Evolutionary conservation across 495 filamentous ascomycete species (phyloP), one percentile per base, ranked within the genome.

Genomic region (Bathelium albidoporum): DNA sequence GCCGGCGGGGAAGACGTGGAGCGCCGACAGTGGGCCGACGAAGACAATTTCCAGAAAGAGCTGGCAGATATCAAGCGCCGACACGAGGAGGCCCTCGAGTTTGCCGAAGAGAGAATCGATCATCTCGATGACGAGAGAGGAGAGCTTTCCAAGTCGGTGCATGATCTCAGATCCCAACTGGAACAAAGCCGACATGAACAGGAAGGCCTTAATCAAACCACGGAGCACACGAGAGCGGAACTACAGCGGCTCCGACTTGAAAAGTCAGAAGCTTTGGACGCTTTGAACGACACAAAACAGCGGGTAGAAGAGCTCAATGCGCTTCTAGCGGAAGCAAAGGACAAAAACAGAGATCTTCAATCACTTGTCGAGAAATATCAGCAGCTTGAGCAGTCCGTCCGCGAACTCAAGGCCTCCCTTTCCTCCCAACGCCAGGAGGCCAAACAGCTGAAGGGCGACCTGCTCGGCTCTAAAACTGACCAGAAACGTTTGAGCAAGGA

Each of bases 71-170:
- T 32, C 36, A n/a, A 52, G 62, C 44, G 59, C 49, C 39, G 68
- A 66, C 22, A 66, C 59, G 26, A 66, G 68, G 16, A 63, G 32
- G 32, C 65, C 65, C 24, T 64, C 58, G 26, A 64, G 43, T 58
- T 41, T 36, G 53, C 53, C 11, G 24, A 36, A 64, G 22, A 43
- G 16, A 41, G 34, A 36, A 29, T 32, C 22, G 26, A 55, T 55
- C 49, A 55, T 55, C 24, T 55, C 5, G 49, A 55, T 55, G 49
- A 55, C 29, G 49, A 55, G 49, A 55, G 24, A 16, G 49, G 49
- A 55, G 49, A 32, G 16, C 49, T 55, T 29, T 55, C 49, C 4
- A 55, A 29, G 24, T 55, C 49, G 24, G n/a, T 55, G 49, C 22
- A 29, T 5, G 49, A 55, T 16, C 49, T 55, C 24, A 26, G 22